phyloP scores from a whole-genome alignment of 371 early-diverging fungal species.

The Rhizomucor pusillus region DNA sequence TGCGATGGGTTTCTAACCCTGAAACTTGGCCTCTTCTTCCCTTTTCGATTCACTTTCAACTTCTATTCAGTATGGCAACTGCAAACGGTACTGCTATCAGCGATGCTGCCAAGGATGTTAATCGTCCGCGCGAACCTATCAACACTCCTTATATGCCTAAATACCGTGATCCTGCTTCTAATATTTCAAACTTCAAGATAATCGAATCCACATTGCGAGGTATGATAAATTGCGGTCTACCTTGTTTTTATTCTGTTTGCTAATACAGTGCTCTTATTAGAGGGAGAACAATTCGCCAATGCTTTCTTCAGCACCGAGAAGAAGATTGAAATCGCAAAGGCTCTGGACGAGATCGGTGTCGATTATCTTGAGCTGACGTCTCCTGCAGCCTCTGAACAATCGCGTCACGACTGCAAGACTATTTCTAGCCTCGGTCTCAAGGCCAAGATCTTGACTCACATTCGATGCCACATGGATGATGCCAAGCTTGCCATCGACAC shows the following conservation, averaged over 20 bases:
- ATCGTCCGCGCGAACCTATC: constrained; percentile 24
- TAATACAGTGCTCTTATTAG: no score
- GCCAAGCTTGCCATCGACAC: constrained; percentile 91
- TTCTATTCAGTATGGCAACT: constrained; percentile 1
- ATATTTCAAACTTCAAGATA: constrained; percentile 84
- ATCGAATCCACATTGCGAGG: constrained; percentile 90
- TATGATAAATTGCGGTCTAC: constrained; percentile 17
- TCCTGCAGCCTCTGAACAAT: constrained; percentile 93
- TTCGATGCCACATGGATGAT: constrained; percentile 96
- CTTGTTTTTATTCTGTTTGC: constrained; percentile 1
- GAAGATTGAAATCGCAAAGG: constrained; percentile 95
- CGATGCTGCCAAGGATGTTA: constrained; percentile 7
- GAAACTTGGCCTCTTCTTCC: no score
- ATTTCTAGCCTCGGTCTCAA: constrained; percentile 88
- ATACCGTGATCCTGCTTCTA: constrained; percentile 71
- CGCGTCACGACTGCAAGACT: constrained; percentile 81
- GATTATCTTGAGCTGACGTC: constrained; percentile 95
- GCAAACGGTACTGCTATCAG: constrained; percentile 1
- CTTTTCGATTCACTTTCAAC: not conserved
- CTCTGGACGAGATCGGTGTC: constrained; percentile 92
- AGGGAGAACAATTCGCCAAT: constrained; percentile 97
- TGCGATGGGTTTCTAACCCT: no score
- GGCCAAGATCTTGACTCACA: constrained; percentile 94
- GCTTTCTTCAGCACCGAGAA: constrained; percentile 93
- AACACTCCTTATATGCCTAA: constrained; percentile 56